Percentiles rank a stretch among this genome's conserved stretches.
Conservation (phyloP, 768 basidiomycete species). For the Pisolithus orientalis region DNA sequence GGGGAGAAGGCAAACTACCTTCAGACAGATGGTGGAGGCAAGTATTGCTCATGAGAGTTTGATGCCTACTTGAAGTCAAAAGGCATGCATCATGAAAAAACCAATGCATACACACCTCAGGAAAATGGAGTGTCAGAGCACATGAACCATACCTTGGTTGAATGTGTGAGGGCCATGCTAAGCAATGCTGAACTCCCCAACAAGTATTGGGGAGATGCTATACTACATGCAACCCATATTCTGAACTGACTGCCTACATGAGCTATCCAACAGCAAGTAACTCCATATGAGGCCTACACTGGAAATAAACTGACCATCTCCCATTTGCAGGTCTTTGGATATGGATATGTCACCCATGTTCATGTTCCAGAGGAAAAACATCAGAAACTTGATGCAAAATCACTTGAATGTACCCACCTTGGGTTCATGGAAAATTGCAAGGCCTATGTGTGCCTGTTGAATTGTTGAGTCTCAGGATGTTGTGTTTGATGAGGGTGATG, state of each 20-base stretch:
- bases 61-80: too few relatives aligned
- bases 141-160: neutral
- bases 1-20: too few relatives aligned
- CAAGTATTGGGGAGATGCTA: too few relatives aligned
- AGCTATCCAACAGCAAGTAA: constrained; percentile 23
- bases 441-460: neutral
- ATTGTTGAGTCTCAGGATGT: neutral
- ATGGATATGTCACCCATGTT: constrained; percentile 18
- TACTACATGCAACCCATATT: too few relatives aligned
- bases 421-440: neutral
- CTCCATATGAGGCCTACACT: too few relatives aligned
- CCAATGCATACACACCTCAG: constrained; percentile 2
- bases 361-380: constrained; percentile 20
- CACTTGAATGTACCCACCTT: neutral
- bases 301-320: constrained; percentile 15
- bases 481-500: too few relatives aligned
- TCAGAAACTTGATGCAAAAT: neutral
- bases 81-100: constrained; percentile 1
- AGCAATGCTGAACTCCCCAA: neutral
- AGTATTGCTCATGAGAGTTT: too few relatives aligned
- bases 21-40: too few relatives aligned
- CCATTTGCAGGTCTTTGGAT: constrained; percentile 18
- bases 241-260: neutral
- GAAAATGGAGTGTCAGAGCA: neutral
- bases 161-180: neutral